Evolutionary conservation across 805 yeast genomes (phyloP), one percentile per base, ranked within the genome.

Genomic region (Lachancea nothofagi): DNA sequence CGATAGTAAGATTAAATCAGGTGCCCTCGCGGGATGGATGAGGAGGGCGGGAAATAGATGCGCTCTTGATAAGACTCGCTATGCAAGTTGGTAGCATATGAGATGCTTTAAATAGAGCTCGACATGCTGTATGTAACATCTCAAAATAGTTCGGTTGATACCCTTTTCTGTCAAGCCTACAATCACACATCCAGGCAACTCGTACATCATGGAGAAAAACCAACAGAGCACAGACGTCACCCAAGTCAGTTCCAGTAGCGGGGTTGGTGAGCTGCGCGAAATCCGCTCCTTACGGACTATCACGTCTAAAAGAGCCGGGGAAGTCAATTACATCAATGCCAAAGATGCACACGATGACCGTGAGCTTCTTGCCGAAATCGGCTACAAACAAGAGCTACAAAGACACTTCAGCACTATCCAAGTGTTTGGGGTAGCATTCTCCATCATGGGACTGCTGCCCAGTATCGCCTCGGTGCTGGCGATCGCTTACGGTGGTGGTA

Each of bases 371-470:
- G 63, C 62, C 20, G 76, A 77, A 47, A 75, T 81, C 41, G 90
- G 90, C 9, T 82, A 82, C 62, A 78, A 78, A 57, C 82, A 79
- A 51, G 89, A 82, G 53, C 64, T 82, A 41, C 69, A 67, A 36
- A 72, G 90, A 58, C 71, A 71, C 21, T 82, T 78, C 54, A 70
- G 80, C 6, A 75, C 80, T 2, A 43, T 76, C 29, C 82, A 80
- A 54, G 78, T 79, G 35, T 80, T 82, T 50, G 86, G 86, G 42
- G 76, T 81, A 41, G 83, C 87, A 1, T 80, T 78, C 53, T 72
- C 80, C 14, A 79, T 82, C 54, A 80, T 82, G 86, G 83, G 86
- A 7, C 59, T 81, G 74, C 78, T 39, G 25, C 46, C 46, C 17
- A 36, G 41, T 21, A 46, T 48, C 25, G 74, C 84, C 0, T 72